Percentiles rank a stretch among this genome's conserved stretches.
Evolutionary conservation across 2,329 filamentous ascomycete genomes (phyloP).

Genomic region (Trichoderma sp.): DNA sequence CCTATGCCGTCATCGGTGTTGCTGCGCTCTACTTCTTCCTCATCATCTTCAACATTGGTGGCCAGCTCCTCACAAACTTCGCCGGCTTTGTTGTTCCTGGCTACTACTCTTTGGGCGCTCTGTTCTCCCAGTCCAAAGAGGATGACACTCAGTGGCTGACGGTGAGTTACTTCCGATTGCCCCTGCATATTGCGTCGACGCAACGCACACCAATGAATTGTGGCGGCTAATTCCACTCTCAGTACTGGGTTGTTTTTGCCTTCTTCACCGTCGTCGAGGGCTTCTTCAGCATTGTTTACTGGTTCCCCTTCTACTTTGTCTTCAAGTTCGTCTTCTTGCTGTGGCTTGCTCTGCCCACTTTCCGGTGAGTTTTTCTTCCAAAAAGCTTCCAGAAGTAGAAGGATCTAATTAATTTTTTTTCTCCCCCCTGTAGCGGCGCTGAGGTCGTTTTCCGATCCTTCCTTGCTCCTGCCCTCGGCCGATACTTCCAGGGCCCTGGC

Average conservation of each 20-base stretch:
- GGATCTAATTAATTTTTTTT: not conserved
- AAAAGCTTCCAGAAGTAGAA: not conserved
- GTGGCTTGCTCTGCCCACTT: slow-evolving; percentile 95
- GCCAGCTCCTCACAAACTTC: slow-evolving; percentile 82
- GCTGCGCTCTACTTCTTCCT: slow-evolving; percentile 83
- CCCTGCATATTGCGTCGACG: not conserved
- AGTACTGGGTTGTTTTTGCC: slow-evolving; percentile 87
- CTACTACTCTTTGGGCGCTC: slow-evolving; percentile 77
- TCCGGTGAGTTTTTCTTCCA: slow-evolving; percentile 61
- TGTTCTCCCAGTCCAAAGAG: slow-evolving; percentile 67
- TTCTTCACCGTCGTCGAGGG: slow-evolving; percentile 82
- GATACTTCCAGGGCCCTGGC: slow-evolving; percentile 73
- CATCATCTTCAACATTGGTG: slow-evolving; percentile 88
- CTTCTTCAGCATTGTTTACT: slow-evolving; percentile 80
- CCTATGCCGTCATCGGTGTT: slow-evolving; percentile 75
- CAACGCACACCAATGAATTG: slow-evolving; percentile 3
- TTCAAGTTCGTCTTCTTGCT: slow-evolving; percentile 98
- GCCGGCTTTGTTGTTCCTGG: slow-evolving; percentile 79
- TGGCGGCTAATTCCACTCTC: slow-evolving; percentile 32
- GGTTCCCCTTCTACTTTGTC: slow-evolving; percentile 98
- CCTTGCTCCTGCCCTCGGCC: slow-evolving; percentile 84
- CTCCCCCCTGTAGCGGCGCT: slow-evolving; percentile 64
- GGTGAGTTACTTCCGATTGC: slow-evolving; percentile 44
- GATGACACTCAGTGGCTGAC: slow-evolving; percentile 82
- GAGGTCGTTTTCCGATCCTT: slow-evolving; percentile 97